A percentile compares a stretch with the other conserved stretches of the same genome.
These are phyloP conservation scores for Ogataea ramenticola DNA, from an alignment of 805 yeast genomes.

Conservation along the genomic window DNA sequence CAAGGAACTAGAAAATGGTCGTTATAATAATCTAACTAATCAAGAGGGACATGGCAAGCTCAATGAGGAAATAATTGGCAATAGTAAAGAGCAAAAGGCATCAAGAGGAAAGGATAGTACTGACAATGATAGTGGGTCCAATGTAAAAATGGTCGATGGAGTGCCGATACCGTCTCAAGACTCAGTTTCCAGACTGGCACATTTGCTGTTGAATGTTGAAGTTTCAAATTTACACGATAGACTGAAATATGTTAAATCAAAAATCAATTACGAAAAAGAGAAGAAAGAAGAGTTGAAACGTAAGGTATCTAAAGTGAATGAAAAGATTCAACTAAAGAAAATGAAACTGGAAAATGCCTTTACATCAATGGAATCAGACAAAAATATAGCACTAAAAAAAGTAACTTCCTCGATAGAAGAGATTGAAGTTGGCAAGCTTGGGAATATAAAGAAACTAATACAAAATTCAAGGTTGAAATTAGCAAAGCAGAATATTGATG, in stretches of 20 bases:
- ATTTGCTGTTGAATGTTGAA: conserved; percentile 24
- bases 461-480: background rate
- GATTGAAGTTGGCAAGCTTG: background rate
- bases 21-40: conserved; percentile 1
- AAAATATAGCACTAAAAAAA: background rate
- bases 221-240: conserved; percentile 11
- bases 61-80: no score
- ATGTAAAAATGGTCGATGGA: background rate
- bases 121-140: no score
- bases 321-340: no score
- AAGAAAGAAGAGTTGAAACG: conserved; percentile 5
- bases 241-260: conserved; percentile 5
- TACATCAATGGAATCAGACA: conserved; percentile 1
- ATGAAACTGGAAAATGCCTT: background rate
- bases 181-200: conserved; percentile 22
- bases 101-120: no score
- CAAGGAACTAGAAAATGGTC: conserved; percentile 2
- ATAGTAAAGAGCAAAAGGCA: no score
- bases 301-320: background rate
- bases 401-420: background rate
- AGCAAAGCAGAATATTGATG: background rate
- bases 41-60: no score
- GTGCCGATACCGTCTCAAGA: conserved; percentile 13
- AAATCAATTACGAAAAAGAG: conserved; percentile 4
- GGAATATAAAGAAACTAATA: conserved; percentile 1